Percentiles rank a stretch among this genome's conserved stretches.
Conservation (phyloP, 805 yeast species). For the Maudiozyma serrabonitensis region DNA sequence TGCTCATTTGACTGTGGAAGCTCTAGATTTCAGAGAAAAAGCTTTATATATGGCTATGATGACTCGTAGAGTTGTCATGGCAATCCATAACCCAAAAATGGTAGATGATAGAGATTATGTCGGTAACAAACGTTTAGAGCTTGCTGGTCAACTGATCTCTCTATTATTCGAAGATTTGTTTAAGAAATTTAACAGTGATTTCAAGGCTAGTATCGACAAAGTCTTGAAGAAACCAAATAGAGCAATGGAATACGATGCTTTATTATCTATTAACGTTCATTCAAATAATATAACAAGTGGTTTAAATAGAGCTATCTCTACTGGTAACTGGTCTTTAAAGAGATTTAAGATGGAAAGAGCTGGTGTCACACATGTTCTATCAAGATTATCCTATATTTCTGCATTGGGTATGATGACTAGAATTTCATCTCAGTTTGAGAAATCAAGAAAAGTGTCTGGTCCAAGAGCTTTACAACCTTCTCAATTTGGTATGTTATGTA, state of each 20-base stretch:
- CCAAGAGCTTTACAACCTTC: conserved; percentile 99
- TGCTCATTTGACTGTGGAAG: conserved; percentile 84
- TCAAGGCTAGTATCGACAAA: conserved; percentile 90
- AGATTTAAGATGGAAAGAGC: conserved; percentile 99
- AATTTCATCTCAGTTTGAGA: conserved; percentile 97
- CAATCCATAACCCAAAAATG: conserved; percentile 86
- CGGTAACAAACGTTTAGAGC: conserved; percentile 92
- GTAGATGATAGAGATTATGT: conserved; percentile 99
- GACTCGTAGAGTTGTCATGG: conserved; percentile 94
- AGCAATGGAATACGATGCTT: conserved; percentile 90
- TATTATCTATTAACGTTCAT: conserved; percentile 80
- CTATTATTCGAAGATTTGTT: conserved; percentile 91
- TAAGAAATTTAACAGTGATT: conserved; percentile 90
- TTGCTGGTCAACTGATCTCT: conserved; percentile 96
- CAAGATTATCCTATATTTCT: conserved; percentile 83
- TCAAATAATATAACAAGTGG: conserved; percentile 92
- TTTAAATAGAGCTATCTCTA: conserved; percentile 89
- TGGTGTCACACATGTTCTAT: conserved; percentile 94
- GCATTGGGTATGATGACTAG: conserved; percentile 99
- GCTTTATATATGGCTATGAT: conserved; percentile 90
- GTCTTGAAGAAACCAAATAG: conserved; percentile 88
- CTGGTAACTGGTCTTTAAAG: conserved; percentile 98
- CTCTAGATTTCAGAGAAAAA: conserved; percentile 83
- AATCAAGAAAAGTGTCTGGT: conserved; percentile 94
- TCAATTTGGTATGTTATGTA: conserved; percentile 97